Percentiles rank a stretch among this genome's conserved stretches.
phyloP scores from a whole-genome alignment of 495 filamentous ascomycete genomes.

The Hypoxylon cercidicola region DNA sequence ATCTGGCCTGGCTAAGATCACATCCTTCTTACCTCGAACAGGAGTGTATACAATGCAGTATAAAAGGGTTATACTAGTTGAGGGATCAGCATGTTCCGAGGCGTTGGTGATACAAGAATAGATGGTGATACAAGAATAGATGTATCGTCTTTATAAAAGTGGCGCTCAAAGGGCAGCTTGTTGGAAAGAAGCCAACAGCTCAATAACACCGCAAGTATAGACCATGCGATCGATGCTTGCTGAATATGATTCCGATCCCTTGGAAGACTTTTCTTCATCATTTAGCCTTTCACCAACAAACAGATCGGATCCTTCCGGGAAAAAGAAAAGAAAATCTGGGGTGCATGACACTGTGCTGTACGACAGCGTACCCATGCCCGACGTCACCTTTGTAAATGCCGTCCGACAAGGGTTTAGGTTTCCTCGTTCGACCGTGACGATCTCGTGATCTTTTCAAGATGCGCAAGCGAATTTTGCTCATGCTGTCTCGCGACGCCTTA shows the following conservation, averaged over 20 bases:
- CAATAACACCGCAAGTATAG: too few relatives aligned
- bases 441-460: too few relatives aligned
- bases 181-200: too few relatives aligned
- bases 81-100: not conserved
- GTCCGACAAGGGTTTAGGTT: not conserved
- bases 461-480: too few relatives aligned
- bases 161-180: too few relatives aligned
- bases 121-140: too few relatives aligned
- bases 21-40: not conserved
- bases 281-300: constrained; percentile 16
- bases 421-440: not conserved
- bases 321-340: constrained; percentile 31
- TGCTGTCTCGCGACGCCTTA: too few relatives aligned
- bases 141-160: not conserved
- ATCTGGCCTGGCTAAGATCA: not conserved
- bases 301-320: constrained; percentile 28
- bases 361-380: constrained; percentile 1
- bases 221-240: not conserved
- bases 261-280: constrained; percentile 8
- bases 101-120: not conserved
- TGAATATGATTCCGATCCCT: constrained; percentile 9
- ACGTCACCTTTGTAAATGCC: constrained; percentile 8
- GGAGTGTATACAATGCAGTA: not conserved
- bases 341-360: constrained; percentile 20
- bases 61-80: not conserved